Percentiles rank a stretch among this genome's conserved stretches.
These are phyloP conservation scores for Epichloe elymi DNA, from an alignment of 2,329 filamentous ascomycete species.

Conservation along the genomic window DNA sequence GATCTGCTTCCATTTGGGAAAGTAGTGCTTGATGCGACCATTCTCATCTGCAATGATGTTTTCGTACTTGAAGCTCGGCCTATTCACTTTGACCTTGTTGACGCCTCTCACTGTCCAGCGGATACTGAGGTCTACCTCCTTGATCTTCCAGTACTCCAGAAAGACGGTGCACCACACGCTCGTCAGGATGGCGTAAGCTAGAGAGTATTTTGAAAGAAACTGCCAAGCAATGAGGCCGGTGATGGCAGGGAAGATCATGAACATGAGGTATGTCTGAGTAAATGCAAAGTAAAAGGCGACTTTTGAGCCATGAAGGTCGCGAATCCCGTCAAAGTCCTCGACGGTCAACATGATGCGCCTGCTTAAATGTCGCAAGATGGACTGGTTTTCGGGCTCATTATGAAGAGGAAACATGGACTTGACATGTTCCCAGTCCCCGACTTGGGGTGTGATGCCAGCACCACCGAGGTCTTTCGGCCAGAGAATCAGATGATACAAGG, in stretches of 20 bases:
- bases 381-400: conserved; percentile 41
- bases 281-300: conserved; percentile 68
- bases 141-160: conserved; percentile 69
- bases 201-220: conserved; percentile 56
- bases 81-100: conserved; percentile 50
- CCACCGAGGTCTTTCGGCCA: conserved; percentile 45
- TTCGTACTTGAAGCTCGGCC: conserved; percentile 52
- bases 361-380: conserved; percentile 43
- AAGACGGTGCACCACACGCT: conserved; percentile 61
- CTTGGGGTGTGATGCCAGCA: conserved; percentile 45
- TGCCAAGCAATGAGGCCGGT: conserved; percentile 58
- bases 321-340: conserved; percentile 44
- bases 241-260: conserved; percentile 54
- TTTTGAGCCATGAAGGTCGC: conserved; percentile 50
- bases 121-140: conserved; percentile 56
- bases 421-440: conserved; percentile 47
- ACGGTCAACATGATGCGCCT: conserved; percentile 35
- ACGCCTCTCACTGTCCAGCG: conserved; percentile 63
- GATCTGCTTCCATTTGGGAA: conserved; percentile 51
- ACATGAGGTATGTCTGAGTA: conserved; percentile 61
- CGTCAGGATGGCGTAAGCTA: conserved; percentile 52
- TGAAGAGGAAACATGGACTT: conserved; percentile 50
- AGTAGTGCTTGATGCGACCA: conserved; percentile 48
- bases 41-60: conserved; percentile 48
- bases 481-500: conserved; percentile 54